A percentile compares a stretch with the other conserved stretches of the same genome.
These are phyloP conservation scores for Colletotrichum sp. DNA, from an alignment of 2,329 filamentous ascomycete genomes.

Conservation along the genomic window DNA sequence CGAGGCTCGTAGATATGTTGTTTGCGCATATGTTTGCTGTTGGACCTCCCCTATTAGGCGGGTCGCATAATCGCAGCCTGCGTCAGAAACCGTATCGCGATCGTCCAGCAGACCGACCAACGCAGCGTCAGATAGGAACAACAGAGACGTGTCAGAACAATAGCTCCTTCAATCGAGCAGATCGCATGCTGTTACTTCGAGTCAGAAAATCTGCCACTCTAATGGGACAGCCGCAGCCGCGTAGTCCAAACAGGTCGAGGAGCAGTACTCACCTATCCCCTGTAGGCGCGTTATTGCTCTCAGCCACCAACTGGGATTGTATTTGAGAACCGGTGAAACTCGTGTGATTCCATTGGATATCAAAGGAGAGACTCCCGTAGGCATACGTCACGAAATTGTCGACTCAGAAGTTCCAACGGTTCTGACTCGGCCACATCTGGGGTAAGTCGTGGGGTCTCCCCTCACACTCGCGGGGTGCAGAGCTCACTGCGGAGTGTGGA, in stretches of 20 bases:
- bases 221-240: not conserved
- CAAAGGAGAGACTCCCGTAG: not conserved
- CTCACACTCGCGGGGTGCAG: not conserved
- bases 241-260: not conserved
- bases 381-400: not conserved
- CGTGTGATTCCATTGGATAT: not conserved
- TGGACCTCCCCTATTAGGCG: not conserved
- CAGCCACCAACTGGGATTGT: not conserved
- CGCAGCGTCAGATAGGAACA: not conserved
- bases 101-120: not conserved
- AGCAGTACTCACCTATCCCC: not conserved
- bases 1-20: not conserved
- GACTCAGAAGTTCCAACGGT: not conserved
- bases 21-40: not conserved
- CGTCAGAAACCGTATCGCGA: not conserved
- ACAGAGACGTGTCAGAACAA: not conserved
- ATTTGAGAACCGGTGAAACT: not conserved
- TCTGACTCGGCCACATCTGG: slow-evolving; percentile 2
- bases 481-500: not conserved
- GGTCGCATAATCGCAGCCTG: not conserved
- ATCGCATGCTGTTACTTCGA: not conserved
- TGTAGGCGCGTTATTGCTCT: not conserved
- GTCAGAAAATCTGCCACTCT: not conserved
- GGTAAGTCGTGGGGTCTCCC: not conserved
- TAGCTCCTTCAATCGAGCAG: not conserved